phyloP scores from a whole-genome alignment of 371 early-diverging fungal species.

The Rhizopus arrhizus region DNA sequence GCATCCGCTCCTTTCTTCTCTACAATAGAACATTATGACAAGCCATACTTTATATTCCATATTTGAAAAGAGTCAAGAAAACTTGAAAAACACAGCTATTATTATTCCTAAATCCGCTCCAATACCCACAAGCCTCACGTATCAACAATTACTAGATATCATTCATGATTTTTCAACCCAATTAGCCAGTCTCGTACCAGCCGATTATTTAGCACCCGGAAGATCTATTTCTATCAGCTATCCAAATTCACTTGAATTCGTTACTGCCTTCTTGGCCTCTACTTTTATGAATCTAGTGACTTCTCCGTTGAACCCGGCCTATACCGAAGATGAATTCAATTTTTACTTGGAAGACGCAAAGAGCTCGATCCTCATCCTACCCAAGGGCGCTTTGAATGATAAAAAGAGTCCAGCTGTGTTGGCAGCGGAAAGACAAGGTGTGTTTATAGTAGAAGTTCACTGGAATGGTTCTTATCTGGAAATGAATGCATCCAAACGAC shows the following conservation, averaged over 20 bases:
- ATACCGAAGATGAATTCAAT: constrained; percentile 74
- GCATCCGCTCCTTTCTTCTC: too few species aligned
- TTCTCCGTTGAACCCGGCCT: constrained; percentile 79
- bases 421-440: constrained; percentile 63
- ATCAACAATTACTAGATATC: constrained; percentile 35
- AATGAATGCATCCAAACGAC: constrained; percentile 28
- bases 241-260: constrained; percentile 73
- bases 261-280: constrained; percentile 71
- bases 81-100: constrained; percentile 30
- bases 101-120: constrained; percentile 50
- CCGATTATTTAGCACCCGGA: constrained; percentile 50
- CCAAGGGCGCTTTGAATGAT: constrained; percentile 51
- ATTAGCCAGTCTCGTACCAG: constrained; percentile 35
- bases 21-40: not conserved
- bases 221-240: constrained; percentile 69
- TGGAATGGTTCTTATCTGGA: constrained; percentile 53
- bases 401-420: constrained; percentile 57
- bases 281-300: constrained; percentile 66
- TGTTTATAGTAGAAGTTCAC: constrained; percentile 56
- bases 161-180: constrained; percentile 43
- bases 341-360: constrained; percentile 80
- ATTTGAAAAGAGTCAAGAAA: constrained; percentile 23
- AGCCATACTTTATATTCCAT: constrained; percentile 31
- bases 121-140: constrained; percentile 35
- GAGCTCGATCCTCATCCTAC: constrained; percentile 66